phyloP scores from a whole-genome alignment of 2,329 filamentous ascomycete genomes.

The Coniochaeta pulveracea region DNA sequence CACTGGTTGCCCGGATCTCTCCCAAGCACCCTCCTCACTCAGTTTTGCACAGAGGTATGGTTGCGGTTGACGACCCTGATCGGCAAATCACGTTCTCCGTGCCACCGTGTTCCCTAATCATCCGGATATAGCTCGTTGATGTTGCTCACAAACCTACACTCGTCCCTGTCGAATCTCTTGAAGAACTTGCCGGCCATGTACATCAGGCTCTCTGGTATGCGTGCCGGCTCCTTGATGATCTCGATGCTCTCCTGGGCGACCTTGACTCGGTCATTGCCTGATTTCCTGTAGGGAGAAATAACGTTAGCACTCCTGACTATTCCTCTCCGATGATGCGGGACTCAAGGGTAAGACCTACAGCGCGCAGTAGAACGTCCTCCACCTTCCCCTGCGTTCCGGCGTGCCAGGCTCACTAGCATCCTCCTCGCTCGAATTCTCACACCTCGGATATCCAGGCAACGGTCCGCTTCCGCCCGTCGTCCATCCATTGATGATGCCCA shows the following conservation, averaged over 20 bases:
- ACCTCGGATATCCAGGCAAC: constrained; percentile 14
- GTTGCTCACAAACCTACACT: constrained; percentile 72
- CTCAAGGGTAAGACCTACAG: background rate
- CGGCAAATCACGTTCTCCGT: no score
- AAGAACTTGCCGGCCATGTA: constrained; percentile 74
- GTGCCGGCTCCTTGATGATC: constrained; percentile 35
- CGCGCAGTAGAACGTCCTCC: constrained; percentile 71
- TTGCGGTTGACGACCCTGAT: no score
- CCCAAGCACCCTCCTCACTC: no score
- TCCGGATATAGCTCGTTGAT: constrained; percentile 71
- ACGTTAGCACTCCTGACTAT: constrained; percentile 35
- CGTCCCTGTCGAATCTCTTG: constrained; percentile 64
- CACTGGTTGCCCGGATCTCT: no score
- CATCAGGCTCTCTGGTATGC: constrained; percentile 47
- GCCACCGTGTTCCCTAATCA: no score
- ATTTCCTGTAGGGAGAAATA: constrained; percentile 20
- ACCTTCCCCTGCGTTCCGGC: constrained; percentile 41
- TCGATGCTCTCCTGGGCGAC: constrained; percentile 70
- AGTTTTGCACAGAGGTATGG: no score
- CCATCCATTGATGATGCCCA: constrained; percentile 85
- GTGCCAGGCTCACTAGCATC: constrained; percentile 41
- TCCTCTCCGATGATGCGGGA: background rate
- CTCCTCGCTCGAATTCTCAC: constrained; percentile 11
- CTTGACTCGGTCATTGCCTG: constrained; percentile 61
- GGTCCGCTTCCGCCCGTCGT: constrained; percentile 28